phyloP scores from a whole-genome alignment of 306 rosid species.

The Cicer chorassanicum region DNA sequence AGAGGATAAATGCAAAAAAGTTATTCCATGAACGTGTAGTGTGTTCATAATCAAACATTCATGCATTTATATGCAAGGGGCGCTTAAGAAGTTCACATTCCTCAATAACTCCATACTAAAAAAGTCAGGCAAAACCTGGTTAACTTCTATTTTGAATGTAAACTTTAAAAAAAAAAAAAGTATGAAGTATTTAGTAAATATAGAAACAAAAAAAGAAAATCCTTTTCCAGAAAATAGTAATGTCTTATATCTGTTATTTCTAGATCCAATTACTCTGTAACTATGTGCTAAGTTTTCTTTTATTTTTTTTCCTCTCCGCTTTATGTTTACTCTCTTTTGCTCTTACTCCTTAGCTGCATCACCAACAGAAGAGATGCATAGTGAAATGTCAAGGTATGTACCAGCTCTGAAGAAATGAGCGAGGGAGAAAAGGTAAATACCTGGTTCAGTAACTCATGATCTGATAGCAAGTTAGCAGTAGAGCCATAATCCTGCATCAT shows the following conservation, averaged over 20 bases:
- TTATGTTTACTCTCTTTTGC: neutral
- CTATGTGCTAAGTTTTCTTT: slow-evolving; percentile 28
- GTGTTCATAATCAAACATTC: slow-evolving; percentile 9
- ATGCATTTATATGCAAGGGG: slow-evolving; percentile 13
- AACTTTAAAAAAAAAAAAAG: neutral
- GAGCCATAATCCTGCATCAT: slow-evolving; percentile 71
- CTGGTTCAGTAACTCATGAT: slow-evolving; percentile 82
- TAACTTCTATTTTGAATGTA: slow-evolving; percentile 18
- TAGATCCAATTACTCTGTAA: slow-evolving; percentile 20
- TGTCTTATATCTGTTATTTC: slow-evolving; percentile 29
- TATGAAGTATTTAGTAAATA: neutral
- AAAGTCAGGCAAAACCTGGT: slow-evolving; percentile 1
- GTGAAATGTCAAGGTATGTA: slow-evolving; percentile 40
- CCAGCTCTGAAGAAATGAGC: slow-evolving; percentile 32
- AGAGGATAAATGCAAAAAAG: slow-evolving; percentile 3
- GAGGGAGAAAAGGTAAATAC: slow-evolving; percentile 47
- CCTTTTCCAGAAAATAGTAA: slow-evolving; percentile 28
- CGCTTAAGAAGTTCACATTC: slow-evolving; percentile 13
- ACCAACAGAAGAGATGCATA: slow-evolving; percentile 25
- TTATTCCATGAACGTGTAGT: neutral
- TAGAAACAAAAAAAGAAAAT: neutral
- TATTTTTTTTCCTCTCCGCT: slow-evolving; percentile 5
- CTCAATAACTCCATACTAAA: slow-evolving; percentile 19
- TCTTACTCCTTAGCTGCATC: slow-evolving; percentile 13
- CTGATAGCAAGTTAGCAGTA: slow-evolving; percentile 67